These are phyloP conservation scores for Leucosporidium scottii DNA, from an alignment of 768 basidiomycete species.

Conservation along the genomic window DNA sequence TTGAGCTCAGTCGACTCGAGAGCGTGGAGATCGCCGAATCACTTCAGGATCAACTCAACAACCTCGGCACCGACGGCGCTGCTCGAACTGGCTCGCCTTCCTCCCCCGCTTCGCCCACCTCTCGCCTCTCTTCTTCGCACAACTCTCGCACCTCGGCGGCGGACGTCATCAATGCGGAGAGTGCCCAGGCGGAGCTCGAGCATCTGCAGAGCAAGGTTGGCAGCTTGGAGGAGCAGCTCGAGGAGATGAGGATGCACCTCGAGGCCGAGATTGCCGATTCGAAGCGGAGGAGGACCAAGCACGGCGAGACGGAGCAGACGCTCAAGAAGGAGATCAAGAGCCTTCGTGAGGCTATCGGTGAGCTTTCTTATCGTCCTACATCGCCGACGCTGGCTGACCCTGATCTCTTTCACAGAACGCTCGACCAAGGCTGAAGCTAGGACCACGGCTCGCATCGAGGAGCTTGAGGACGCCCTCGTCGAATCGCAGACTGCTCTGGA, in stretches of 20 bases:
- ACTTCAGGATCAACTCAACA: not conserved
- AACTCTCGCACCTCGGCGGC: constrained; percentile 47
- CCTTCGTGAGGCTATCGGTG: constrained; percentile 60
- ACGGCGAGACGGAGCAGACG: constrained; percentile 42
- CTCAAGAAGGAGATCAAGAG: constrained; percentile 64
- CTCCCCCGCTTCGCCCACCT: constrained; percentile 30
- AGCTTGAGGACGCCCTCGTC: constrained; percentile 80
- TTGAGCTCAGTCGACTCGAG: constrained; percentile 68
- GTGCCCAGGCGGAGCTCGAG: constrained; percentile 76
- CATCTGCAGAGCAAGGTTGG: constrained; percentile 73
- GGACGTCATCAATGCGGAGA: constrained; percentile 89
- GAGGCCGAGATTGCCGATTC: constrained; percentile 55
- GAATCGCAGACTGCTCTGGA: constrained; percentile 84
- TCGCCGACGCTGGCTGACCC: not conserved
- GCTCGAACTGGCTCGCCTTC: constrained; percentile 18
- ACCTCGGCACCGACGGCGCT: constrained; percentile 42
- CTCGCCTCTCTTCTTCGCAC: not conserved
- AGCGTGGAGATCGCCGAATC: constrained; percentile 53
- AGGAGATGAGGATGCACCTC: constrained; percentile 57
- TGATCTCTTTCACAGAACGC: not conserved
- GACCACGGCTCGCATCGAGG: constrained; percentile 63
- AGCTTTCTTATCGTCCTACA: constrained; percentile 38
- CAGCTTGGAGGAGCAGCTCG: constrained; percentile 73
- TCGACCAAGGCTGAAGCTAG: constrained; percentile 54
- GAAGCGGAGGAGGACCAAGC: constrained; percentile 35